phyloP scores from a whole-genome alignment of 768 basidiomycete genomes.

The Ramaria sp. region DNA sequence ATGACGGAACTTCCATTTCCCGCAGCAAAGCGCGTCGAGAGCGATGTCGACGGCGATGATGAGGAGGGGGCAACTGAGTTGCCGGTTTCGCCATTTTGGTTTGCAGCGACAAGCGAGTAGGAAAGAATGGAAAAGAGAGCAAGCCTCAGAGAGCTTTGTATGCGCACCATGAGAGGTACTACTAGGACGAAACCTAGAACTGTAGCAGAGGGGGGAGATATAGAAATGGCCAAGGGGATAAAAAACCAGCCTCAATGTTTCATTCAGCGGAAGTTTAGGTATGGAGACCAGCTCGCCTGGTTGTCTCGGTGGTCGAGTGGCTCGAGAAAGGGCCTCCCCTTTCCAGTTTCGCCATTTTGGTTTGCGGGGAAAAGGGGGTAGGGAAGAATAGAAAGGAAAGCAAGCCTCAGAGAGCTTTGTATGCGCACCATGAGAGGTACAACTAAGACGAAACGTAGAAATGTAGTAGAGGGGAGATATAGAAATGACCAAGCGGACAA shows the following conservation, averaged over 20 bases:
- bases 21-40: neutral
- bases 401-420: neutral
- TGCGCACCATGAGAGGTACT: neutral
- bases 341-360: neutral
- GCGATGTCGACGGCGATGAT: neutral
- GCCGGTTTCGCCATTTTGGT: neutral
- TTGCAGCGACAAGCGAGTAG: neutral
- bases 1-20: neutral
- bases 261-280: too few relatives aligned
- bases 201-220: too few relatives aligned
- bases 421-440: neutral
- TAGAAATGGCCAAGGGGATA: too few relatives aligned
- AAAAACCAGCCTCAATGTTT: too few relatives aligned
- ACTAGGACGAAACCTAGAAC: too few relatives aligned
- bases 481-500: too few relatives aligned
- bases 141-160: neutral
- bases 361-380: neutral
- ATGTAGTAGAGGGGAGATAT: too few relatives aligned
- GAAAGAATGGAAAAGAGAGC: neutral
- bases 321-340: too few relatives aligned
- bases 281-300: too few relatives aligned
- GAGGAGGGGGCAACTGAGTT: neutral
- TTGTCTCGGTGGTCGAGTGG: too few relatives aligned
- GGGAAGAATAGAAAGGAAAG: neutral
- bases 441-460: too few relatives aligned